Percentiles rank a stretch among this genome's conserved stretches.
Conservation (phyloP, 2,329 filamentous ascomycete genomes). For the Trichoderma sp. region DNA sequence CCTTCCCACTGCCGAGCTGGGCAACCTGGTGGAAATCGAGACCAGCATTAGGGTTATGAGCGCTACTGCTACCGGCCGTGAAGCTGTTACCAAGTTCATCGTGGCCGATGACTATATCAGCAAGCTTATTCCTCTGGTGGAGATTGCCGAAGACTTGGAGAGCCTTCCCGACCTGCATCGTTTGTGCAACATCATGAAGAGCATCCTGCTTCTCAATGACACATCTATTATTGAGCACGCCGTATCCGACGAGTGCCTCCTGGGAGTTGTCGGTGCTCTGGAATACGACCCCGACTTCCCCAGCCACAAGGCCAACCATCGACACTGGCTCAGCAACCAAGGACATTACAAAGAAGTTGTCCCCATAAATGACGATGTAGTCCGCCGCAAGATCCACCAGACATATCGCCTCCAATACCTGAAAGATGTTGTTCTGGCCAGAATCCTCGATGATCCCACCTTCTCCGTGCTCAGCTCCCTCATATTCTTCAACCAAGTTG, state of each 20-base stretch:
- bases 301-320: constrained; percentile 94
- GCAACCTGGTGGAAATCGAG: constrained; percentile 80
- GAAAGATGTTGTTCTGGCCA: constrained; percentile 95
- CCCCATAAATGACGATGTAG: constrained; percentile 75
- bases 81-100: constrained; percentile 83
- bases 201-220: constrained; percentile 90
- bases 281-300: constrained; percentile 99
- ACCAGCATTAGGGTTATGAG: constrained; percentile 77
- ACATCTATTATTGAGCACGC: constrained; percentile 91
- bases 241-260: constrained; percentile 82
- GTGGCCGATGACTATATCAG: constrained; percentile 81
- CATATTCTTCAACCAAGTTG: constrained; percentile 98
- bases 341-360: constrained; percentile 96
- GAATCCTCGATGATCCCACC: constrained; percentile 94
- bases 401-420: constrained; percentile 95
- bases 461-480: constrained; percentile 96
- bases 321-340: constrained; percentile 84
- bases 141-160: constrained; percentile 87
- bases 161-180: constrained; percentile 82
- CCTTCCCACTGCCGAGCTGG: constrained; percentile 77
- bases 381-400: constrained; percentile 89
- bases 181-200: constrained; percentile 97
- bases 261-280: constrained; percentile 90
- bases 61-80: constrained; percentile 70
- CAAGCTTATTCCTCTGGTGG: constrained; percentile 81